Evolutionary conservation across 805 yeast genomes (phyloP).

Genomic region (Teunomyces tritomae): DNA sequence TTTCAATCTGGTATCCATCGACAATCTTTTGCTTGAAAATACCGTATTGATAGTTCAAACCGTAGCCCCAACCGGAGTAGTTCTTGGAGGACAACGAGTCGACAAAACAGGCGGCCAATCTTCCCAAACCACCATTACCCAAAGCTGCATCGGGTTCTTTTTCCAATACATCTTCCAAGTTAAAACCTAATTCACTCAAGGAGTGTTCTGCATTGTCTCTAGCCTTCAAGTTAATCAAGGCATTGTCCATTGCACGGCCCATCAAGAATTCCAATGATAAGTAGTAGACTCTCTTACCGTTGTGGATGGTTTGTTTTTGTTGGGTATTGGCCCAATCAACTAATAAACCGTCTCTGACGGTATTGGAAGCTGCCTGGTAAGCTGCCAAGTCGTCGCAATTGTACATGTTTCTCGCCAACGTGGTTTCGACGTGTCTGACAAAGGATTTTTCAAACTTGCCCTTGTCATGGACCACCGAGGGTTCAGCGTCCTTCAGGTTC

Average conservation of each 20-base stretch:
- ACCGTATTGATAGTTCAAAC: slow-evolving; percentile 90
- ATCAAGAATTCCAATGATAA: slow-evolving; percentile 83
- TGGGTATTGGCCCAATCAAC: slow-evolving; percentile 93
- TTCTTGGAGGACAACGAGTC: slow-evolving; percentile 84
- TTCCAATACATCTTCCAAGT: slow-evolving; percentile 77
- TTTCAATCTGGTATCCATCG: slow-evolving; percentile 91
- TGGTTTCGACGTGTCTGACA: slow-evolving; percentile 84
- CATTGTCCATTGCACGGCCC: slow-evolving; percentile 96
- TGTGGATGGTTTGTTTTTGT: slow-evolving; percentile 79
- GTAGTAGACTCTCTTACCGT: slow-evolving; percentile 83
- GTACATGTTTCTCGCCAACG: slow-evolving; percentile 86
- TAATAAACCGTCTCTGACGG: slow-evolving; percentile 75
- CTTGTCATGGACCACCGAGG: slow-evolving; percentile 26
- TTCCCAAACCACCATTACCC: slow-evolving; percentile 94
- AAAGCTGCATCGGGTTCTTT: slow-evolving; percentile 93
- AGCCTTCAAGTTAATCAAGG: slow-evolving; percentile 74
- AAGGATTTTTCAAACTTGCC: slow-evolving; percentile 66
- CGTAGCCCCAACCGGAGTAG: slow-evolving; percentile 96
- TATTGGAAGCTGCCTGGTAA: slow-evolving; percentile 80
- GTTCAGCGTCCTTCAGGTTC: slow-evolving; percentile 34
- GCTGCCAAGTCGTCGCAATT: slow-evolving; percentile 93
- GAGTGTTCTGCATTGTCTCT: slow-evolving; percentile 52
- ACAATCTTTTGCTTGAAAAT: slow-evolving; percentile 85
- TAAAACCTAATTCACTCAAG: slow-evolving; percentile 74
- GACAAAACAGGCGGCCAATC: slow-evolving; percentile 91